A percentile compares a stretch with the other conserved stretches of the same genome.
Evolutionary conservation across 345 rosid genomes (phyloP).

Genomic region (Xanthoceras sorbifolium): DNA sequence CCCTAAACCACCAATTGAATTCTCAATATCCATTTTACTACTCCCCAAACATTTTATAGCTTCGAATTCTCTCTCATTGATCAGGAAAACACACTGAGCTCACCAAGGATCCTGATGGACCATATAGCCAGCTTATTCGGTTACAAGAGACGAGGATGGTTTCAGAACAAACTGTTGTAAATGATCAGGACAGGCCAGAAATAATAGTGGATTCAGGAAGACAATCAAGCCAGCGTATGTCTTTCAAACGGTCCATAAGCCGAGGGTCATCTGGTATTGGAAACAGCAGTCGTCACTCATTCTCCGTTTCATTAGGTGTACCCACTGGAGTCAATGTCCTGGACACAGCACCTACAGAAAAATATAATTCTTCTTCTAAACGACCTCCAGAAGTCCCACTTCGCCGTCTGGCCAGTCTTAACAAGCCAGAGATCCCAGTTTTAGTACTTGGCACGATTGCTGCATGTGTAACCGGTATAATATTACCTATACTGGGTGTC

Average conservation of each 20-base stretch:
- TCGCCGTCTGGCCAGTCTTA: slow-evolving; percentile 53
- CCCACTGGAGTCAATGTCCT: slow-evolving; percentile 22
- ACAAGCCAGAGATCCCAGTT: slow-evolving; percentile 70
- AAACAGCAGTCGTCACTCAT: slow-evolving; percentile 36
- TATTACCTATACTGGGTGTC: slow-evolving; percentile 64
- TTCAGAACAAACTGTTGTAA: slow-evolving; percentile 21
- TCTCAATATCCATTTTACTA: not conserved
- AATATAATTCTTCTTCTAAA: slow-evolving; percentile 13
- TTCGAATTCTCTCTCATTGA: not conserved
- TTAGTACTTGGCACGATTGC: slow-evolving; percentile 58
- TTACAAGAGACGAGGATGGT: slow-evolving; percentile 58
- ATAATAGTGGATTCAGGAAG: slow-evolving; percentile 14
- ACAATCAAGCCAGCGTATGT: slow-evolving; percentile 29
- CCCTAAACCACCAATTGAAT: not conserved
- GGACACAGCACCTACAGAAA: slow-evolving; percentile 28
- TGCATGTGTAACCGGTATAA: slow-evolving; percentile 47
- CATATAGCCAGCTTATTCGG: slow-evolving; percentile 73
- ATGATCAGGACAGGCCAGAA: slow-evolving; percentile 22
- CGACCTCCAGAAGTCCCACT: slow-evolving; percentile 38
- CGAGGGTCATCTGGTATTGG: slow-evolving; percentile 46
- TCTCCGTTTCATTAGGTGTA: slow-evolving; percentile 30
- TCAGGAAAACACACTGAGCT: slow-evolving; percentile 65
- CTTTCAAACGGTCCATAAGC: slow-evolving; percentile 29
- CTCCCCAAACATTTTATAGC: not conserved
- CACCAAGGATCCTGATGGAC: slow-evolving; percentile 66